Base-by-base conservation (phyloP, 371 early-diverging fungal species). In the Caulochytrium protostelioides region DNA sequence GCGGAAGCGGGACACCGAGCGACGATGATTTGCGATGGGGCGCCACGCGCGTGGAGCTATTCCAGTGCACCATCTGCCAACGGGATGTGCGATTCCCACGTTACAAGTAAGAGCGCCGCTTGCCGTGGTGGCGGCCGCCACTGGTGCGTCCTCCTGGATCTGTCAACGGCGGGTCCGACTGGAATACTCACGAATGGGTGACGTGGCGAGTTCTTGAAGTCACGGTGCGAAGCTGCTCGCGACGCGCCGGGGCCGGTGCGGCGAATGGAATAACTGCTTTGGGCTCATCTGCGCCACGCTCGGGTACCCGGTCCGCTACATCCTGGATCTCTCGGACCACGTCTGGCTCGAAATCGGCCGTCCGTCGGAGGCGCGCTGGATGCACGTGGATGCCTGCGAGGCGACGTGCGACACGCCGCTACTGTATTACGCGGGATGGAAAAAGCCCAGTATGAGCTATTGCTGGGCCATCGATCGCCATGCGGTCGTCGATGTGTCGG, bases 211-310 rank as follows among this genome's bases (percentile, higher is more conserved):
- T 27, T 28, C 14, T 3, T 28, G 16, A 21, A 68, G 70, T 39
- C 59, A 70, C 41, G 56, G 59, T 14, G 42, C 48, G 3, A 72
- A 59, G 27, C 47, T 77, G 7, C 39, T 74, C 34, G 56, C 61
- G 31, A 74, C 73, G 18, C 59, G 67, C 27, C 43, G 54, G 21
- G 75, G 78, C 8, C 57, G 79, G 31, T 79, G 79, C 43, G 79
- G 79, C 6, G 79, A 79, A 40, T 79, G 75, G 76, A 77, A 77
- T 3, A 74, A 75, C 39, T 66, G 71, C 37, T 79, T 79, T 43
- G 60, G 67, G 1, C 48, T 74, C 1, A 69, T 65, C 37, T 67
- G 65, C 41, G 51, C 63, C 13, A 59, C 77, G 2, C 48, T 76
- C 24, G 77, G 79, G 2, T 54, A 59, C 14, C 73, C 71, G 26